Percentiles rank a stretch among this genome's conserved stretches.
These are phyloP conservation scores for Berkeleyomyces rouxiae DNA, from an alignment of 2,329 filamentous ascomycete species.

Conservation along the genomic window DNA sequence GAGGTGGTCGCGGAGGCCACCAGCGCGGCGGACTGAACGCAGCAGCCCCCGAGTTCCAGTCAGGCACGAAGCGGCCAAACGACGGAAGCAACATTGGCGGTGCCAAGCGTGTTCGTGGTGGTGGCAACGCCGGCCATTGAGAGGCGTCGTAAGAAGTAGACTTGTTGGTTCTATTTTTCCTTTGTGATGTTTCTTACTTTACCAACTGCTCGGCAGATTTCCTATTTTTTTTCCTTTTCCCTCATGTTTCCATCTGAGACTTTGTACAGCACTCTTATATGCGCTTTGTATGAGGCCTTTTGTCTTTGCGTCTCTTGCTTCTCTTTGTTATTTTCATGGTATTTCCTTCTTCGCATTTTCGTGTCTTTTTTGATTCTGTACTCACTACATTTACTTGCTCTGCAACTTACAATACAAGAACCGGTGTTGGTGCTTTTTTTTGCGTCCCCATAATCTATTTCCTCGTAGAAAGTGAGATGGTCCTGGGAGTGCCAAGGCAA, in stretches of 20 bases:
- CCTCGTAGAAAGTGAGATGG: too few species aligned
- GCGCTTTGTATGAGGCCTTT: not conserved
- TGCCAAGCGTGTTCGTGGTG: constrained; percentile 27
- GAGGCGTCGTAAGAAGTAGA: not conserved
- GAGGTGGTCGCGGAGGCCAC: constrained; percentile 25
- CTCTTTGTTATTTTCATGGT: constrained; percentile 1
- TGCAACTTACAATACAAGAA: too few species aligned
- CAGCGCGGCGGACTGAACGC: constrained; percentile 28
- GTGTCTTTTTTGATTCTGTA: not conserved
- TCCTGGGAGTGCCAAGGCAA: too few species aligned
- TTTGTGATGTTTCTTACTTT: not conserved
- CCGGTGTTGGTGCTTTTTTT: too few species aligned
- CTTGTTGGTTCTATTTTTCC: not conserved
- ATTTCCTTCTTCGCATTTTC: not conserved
- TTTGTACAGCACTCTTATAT: not conserved
- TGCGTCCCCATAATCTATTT: too few species aligned
- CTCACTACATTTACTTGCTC: not conserved
- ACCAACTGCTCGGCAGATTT: too few species aligned
- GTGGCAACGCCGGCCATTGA: not conserved
- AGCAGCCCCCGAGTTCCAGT: constrained; percentile 37
- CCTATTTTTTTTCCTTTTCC: not conserved
- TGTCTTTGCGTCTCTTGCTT: not conserved
- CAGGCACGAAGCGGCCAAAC: constrained; percentile 39
- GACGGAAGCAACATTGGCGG: constrained; percentile 30
- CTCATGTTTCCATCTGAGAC: not conserved